Evolutionary conservation across 2,329 filamentous ascomycete genomes (phyloP).

Genomic region (Trichophyton simii): DNA sequence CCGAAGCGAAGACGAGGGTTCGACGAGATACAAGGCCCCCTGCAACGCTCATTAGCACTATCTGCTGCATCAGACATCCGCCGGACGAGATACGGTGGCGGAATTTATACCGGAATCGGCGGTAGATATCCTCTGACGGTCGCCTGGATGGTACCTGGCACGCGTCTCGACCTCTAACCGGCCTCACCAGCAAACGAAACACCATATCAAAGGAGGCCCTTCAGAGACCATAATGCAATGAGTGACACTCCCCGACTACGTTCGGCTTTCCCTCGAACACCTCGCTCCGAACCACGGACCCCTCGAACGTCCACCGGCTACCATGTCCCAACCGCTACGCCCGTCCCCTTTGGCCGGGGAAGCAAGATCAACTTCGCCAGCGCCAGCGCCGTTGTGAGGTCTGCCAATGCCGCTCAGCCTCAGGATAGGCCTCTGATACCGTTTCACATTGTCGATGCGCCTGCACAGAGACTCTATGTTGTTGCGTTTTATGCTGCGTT

Average conservation of each 20-base stretch:
- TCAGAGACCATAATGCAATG: conserved; percentile 52
- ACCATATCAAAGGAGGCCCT: not conserved
- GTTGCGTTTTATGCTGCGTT: conserved; percentile 65
- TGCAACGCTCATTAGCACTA: not conserved
- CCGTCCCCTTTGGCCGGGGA: not conserved
- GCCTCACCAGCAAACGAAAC: not conserved
- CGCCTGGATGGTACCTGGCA: not conserved
- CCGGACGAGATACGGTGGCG: not conserved
- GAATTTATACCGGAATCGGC: not conserved
- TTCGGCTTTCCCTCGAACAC: conserved; percentile 70
- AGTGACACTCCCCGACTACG: conserved; percentile 69
- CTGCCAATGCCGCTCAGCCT: conserved; percentile 10
- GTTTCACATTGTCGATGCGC: conserved; percentile 69
- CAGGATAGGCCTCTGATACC: conserved; percentile 57
- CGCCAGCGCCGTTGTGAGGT: not conserved
- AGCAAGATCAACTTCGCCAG: not conserved
- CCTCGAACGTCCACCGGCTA: not conserved
- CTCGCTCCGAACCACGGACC: conserved; percentile 34
- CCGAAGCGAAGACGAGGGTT: not conserved
- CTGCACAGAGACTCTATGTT: conserved; percentile 79
- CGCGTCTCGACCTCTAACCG: not conserved
- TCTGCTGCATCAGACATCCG: not conserved
- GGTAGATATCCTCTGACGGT: not conserved
- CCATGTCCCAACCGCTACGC: not conserved
- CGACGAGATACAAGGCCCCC: not conserved